Conservation (phyloP, 331 rosid genomes). For the Rhamnella rubrinervis region DNA sequence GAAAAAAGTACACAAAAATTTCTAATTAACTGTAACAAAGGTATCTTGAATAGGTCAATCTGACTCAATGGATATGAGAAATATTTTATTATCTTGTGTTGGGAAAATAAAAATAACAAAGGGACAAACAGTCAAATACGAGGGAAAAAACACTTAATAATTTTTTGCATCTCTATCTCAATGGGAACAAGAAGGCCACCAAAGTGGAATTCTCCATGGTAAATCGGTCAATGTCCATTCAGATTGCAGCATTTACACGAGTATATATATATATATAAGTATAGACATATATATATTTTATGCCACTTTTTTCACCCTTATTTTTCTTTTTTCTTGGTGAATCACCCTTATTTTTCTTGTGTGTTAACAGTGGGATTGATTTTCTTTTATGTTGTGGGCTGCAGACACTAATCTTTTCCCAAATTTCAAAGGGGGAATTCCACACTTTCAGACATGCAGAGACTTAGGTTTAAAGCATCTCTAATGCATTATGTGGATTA, state of each 20-base stretch:
- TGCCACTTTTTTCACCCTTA: neutral
- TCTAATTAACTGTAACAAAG: neutral
- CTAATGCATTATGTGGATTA: too few species aligned
- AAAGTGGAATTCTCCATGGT: conserved; percentile 23
- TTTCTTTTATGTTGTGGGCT: too few species aligned
- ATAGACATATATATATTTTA: neutral
- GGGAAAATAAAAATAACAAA: too few species aligned
- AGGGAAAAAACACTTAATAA: neutral
- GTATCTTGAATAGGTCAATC: conserved; percentile 5
- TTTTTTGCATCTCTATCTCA: neutral
- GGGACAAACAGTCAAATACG: neutral
- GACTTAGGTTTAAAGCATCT: neutral
- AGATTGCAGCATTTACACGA: conserved; percentile 12
- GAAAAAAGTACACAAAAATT: neutral
- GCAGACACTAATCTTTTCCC: neutral
- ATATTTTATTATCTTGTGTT: neutral
- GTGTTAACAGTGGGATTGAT: neutral
- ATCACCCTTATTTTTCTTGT: neutral
- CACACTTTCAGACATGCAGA: conserved; percentile 2
- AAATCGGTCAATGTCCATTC: conserved; percentile 21
- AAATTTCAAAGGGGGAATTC: conserved; percentile 11
- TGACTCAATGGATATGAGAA: neutral
- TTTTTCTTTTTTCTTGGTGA: too few species aligned
- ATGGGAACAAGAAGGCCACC: conserved; percentile 29
- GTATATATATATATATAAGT: too few species aligned